A percentile compares a stretch with the other conserved stretches of the same genome.
These are phyloP conservation scores for Casaregolazyma lundiana DNA, from an alignment of 1,139 yeast genomes.

Conservation along the genomic window DNA sequence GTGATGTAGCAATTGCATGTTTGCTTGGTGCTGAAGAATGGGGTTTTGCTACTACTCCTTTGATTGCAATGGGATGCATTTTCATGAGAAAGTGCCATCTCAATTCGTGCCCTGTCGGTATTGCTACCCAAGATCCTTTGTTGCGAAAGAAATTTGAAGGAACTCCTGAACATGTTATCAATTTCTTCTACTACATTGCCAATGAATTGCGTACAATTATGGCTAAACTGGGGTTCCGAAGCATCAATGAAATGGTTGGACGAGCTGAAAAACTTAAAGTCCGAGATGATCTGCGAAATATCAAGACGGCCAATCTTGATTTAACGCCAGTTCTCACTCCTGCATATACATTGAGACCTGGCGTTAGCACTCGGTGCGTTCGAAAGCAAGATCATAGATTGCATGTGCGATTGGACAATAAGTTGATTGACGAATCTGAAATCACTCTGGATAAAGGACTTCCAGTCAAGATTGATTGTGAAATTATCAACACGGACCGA, in stretches of 20 bases:
- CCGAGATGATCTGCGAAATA: conserved; percentile 77
- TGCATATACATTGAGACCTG: conserved; percentile 96
- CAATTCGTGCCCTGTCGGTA: conserved; percentile 95
- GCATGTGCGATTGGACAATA: conserved; percentile 91
- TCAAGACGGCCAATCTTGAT: conserved; percentile 89
- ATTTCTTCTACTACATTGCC: conserved; percentile 91
- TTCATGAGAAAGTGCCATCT: conserved; percentile 93
- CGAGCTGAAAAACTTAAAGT: conserved; percentile 86
- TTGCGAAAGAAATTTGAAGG: conserved; percentile 89
- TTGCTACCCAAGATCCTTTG: conserved; percentile 97
- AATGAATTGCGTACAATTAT: conserved; percentile 87
- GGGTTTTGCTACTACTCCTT: conserved; percentile 96
- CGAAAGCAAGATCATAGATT: conserved; percentile 92
- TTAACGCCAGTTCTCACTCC: conserved; percentile 92
- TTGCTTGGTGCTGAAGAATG: conserved; percentile 97
- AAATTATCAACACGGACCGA: conserved; percentile 93
- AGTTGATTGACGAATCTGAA: conserved; percentile 93
- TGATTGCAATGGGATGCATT: conserved; percentile 96
- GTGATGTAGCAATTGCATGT: conserved; percentile 94
- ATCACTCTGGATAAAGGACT: conserved; percentile 87
- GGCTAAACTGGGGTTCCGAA: conserved; percentile 94
- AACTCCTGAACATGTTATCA: conserved; percentile 97
- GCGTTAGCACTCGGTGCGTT: conserved; percentile 89
- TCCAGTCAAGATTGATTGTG: conserved; percentile 90
- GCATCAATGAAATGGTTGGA: conserved; percentile 97